phyloP scores from a whole-genome alignment of 768 basidiomycete genomes.

The Termitomyces sp. region DNA sequence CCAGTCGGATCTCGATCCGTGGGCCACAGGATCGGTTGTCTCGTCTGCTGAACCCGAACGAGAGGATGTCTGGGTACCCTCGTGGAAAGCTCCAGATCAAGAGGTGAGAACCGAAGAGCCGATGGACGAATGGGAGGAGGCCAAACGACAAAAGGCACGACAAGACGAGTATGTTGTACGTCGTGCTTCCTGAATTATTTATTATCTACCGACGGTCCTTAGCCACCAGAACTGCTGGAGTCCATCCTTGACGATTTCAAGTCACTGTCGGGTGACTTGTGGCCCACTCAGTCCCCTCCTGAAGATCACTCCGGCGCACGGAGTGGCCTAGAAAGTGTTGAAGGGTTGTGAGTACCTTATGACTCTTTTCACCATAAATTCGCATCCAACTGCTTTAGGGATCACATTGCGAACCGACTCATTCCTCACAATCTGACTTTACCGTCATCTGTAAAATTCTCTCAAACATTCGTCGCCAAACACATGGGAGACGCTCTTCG shows the following conservation, averaged over 20 bases:
- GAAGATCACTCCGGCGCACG: constrained; percentile 17
- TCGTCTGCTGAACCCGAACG: constrained; percentile 12
- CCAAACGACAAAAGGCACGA: constrained; percentile 50
- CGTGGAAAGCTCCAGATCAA: constrained; percentile 31
- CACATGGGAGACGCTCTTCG: constrained; percentile 56
- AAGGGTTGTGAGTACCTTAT: constrained; percentile 50
- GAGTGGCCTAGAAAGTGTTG: constrained; percentile 41
- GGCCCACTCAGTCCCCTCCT: constrained; percentile 26
- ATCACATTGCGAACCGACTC: constrained; percentile 32
- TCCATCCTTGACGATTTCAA: constrained; percentile 50
- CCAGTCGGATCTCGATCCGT: constrained; percentile 26
- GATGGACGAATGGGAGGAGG: constrained; percentile 65
- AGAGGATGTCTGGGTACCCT: constrained; percentile 32
- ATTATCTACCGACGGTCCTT: constrained; percentile 13
- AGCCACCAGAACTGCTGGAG: constrained; percentile 69
- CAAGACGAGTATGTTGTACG: constrained; percentile 64
- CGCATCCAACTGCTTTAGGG: constrained; percentile 23
- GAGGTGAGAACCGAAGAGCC: constrained; percentile 9
- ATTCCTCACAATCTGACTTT: constrained; percentile 48
- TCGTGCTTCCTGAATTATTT: constrained; percentile 14
- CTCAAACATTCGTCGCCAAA: constrained; percentile 52
- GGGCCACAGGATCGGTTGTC: constrained; percentile 24
- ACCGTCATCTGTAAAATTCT: constrained; percentile 42
- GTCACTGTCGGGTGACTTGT: constrained; percentile 45
- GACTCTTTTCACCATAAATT: background rate